Evolutionary conservation across 2,329 filamentous ascomycete genomes (phyloP), one percentile per base, ranked within the genome.

Genomic region (Stemphylium lycopersici): DNA sequence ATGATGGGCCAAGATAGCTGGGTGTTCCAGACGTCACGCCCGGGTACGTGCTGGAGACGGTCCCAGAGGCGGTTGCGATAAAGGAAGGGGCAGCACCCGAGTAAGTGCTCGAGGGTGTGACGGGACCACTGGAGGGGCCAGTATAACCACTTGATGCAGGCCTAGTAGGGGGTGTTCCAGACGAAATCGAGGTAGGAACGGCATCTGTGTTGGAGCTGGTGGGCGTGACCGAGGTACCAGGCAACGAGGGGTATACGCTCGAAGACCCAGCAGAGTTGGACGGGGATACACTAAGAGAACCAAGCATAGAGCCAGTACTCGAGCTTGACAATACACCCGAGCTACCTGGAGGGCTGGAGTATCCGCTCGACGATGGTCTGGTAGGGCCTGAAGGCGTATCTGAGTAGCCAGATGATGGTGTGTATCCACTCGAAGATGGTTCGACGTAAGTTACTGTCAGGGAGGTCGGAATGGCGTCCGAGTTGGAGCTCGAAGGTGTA

Each of bases 1-100:
- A 26, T 13, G 45, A 40, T 3, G 59, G 45, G 40, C 52, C 49
- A n/a, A 24, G 41, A 15, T 57, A 58, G 18, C 42, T 50, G 11
- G 64, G 57, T 34, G 58, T 66, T n/a, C 32, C 33, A 20, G 56
- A 53, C 5, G 48, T 54, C 24, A 48, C 29, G 10, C 47, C 44
- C 5, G 63, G 55, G 22, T 56, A 32, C 13, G 58, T 59, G 41
- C 40, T 43, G n/a, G 56, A 47, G 10, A 37, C 16, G 18, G 40
- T 60, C 36, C 31, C 53, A 38, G 52, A 46, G 6, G 38, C 34
- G 40, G 48, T 34, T 8, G 26, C 26, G 36, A 18, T 34, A 18
- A 31, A 20, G 20, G 31, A 20, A 13, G 41, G 41, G 3, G 24
- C 11, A 33, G 16, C 12, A 10, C 29, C 37, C 13, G 18, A 38